phyloP scores from a whole-genome alignment of 169 alveolate species.

The Sarcocystis neurona region DNA sequence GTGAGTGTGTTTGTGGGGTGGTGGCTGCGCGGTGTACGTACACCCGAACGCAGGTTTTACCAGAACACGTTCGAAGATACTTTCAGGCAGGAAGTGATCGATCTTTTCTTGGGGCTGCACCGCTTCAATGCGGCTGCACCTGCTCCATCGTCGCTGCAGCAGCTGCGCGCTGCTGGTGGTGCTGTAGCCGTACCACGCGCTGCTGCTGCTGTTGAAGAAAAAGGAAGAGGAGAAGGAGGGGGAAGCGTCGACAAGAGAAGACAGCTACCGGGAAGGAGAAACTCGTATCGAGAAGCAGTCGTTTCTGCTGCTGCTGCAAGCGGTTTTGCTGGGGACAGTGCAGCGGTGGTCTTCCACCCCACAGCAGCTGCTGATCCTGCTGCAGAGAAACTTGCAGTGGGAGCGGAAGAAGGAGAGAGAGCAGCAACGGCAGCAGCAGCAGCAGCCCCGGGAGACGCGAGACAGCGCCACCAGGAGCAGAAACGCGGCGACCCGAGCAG shows the following conservation, averaged over 20 bases:
- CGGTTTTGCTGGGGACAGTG: too few species aligned
- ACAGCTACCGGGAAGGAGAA: too few species aligned
- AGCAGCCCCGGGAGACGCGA: background rate
- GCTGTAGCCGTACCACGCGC: background rate
- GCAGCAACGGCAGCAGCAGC: conserved; percentile 28
- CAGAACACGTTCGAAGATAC: conserved; percentile 55
- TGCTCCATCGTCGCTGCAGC: background rate
- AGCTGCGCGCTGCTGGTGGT: background rate
- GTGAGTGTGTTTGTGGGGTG: background rate
- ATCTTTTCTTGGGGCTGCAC: conserved; percentile 57
- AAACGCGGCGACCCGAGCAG: too few species aligned
- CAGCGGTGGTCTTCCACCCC: background rate
- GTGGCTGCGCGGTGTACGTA: too few species aligned
- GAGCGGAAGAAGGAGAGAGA: background rate
- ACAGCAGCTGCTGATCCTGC: background rate
- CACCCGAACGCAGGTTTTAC: conserved; percentile 53
- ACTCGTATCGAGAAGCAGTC: too few species aligned
- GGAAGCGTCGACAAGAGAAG: too few species aligned
- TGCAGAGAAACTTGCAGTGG: background rate
- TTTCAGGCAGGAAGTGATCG: conserved; percentile 61
- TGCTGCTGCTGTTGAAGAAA: background rate
- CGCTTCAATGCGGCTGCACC: background rate
- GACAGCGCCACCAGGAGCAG: too few species aligned
- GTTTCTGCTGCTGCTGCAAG: too few species aligned
- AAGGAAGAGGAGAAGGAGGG: too few species aligned